Conservation (phyloP, 2,329 filamentous ascomycete genomes). For the Truncatella angustata region DNA sequence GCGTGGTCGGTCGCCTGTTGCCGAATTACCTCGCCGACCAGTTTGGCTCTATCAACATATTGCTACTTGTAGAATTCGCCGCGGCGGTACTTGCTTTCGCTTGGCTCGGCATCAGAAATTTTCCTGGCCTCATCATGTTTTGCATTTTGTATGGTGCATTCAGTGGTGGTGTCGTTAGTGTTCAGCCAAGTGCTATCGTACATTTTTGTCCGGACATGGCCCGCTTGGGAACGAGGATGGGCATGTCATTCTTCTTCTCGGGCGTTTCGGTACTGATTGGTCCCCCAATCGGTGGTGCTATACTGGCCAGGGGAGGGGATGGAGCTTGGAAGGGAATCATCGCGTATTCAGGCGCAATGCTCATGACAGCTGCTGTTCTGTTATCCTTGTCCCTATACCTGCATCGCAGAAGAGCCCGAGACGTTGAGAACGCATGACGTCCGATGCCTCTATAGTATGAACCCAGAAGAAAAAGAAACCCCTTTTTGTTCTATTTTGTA, state of each 20-base stretch:
- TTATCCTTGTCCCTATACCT: slow-evolving; percentile 19
- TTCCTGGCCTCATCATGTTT: slow-evolving; percentile 28
- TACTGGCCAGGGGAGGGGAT: slow-evolving; percentile 28
- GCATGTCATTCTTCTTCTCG: slow-evolving; percentile 34
- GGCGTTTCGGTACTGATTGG: slow-evolving; percentile 51
- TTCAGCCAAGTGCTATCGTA: slow-evolving; percentile 29
- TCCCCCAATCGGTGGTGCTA: slow-evolving; percentile 50
- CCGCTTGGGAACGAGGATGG: slow-evolving; percentile 38
- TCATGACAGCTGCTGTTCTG: slow-evolving; percentile 24
- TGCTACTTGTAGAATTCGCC: slow-evolving; percentile 24
- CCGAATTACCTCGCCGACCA: slow-evolving; percentile 33
- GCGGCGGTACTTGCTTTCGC: slow-evolving; percentile 27
- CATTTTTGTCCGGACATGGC: slow-evolving; percentile 17
- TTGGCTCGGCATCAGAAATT: slow-evolving; percentile 27
- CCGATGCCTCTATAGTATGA: no score
- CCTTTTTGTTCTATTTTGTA: no score
- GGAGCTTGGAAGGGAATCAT: slow-evolving; percentile 31
- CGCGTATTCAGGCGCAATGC: slow-evolving; percentile 27
- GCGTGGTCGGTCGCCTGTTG: slow-evolving; percentile 33
- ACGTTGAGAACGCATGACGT: background rate
- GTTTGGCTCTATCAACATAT: slow-evolving; percentile 28
- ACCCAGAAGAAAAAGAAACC: no score
- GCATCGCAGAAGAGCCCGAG: slow-evolving; percentile 9
- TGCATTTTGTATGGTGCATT: slow-evolving; percentile 33
- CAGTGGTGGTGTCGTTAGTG: slow-evolving; percentile 30